These are phyloP conservation scores for Xanthoconium separans DNA, from an alignment of 1,284 basidiomycete species.

Conservation along the genomic window DNA sequence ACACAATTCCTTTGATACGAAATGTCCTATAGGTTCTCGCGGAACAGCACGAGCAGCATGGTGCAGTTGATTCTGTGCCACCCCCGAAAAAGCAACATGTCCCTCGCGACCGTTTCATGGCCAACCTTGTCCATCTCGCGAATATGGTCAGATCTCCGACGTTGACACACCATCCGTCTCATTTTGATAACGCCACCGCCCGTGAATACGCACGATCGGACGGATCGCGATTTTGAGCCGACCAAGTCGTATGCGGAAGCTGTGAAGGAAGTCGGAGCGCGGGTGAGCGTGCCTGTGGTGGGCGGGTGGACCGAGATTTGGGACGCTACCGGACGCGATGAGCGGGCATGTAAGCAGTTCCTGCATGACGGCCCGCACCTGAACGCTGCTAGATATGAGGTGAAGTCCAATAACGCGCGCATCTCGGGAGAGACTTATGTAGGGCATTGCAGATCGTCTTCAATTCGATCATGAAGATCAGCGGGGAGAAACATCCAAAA, in stretches of 20 bases:
- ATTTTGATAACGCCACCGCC: slow-evolving; percentile 86
- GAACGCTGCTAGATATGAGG: slow-evolving; percentile 68
- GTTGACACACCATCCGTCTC: slow-evolving; percentile 66
- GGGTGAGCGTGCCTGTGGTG: slow-evolving; percentile 56
- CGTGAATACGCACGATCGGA: slow-evolving; percentile 62
- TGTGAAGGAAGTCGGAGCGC: slow-evolving; percentile 57
- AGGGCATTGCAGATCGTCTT: slow-evolving; percentile 56
- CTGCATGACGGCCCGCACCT: slow-evolving; percentile 78
- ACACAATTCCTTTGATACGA: neutral
- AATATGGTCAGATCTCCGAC: slow-evolving; percentile 56
- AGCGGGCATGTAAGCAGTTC: slow-evolving; percentile 49
- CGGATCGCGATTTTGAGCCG: slow-evolving; percentile 59
- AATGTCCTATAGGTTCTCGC: slow-evolving; percentile 48
- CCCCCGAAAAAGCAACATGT: slow-evolving; percentile 65
- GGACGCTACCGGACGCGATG: slow-evolving; percentile 60
- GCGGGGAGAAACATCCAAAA: slow-evolving; percentile 61
- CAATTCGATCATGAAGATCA: slow-evolving; percentile 56
- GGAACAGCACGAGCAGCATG: slow-evolving; percentile 46
- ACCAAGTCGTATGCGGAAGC: slow-evolving; percentile 72
- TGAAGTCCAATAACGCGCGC: slow-evolving; percentile 25
- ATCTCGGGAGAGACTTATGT: slow-evolving; percentile 1
- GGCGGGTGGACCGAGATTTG: slow-evolving; percentile 73
- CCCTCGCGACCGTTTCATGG: slow-evolving; percentile 63
- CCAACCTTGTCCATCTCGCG: slow-evolving; percentile 67
- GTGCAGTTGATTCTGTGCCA: slow-evolving; percentile 73